Evolutionary conservation across 2,329 filamentous ascomycete species (phyloP).

Genomic region (Leptographium flavum): DNA sequence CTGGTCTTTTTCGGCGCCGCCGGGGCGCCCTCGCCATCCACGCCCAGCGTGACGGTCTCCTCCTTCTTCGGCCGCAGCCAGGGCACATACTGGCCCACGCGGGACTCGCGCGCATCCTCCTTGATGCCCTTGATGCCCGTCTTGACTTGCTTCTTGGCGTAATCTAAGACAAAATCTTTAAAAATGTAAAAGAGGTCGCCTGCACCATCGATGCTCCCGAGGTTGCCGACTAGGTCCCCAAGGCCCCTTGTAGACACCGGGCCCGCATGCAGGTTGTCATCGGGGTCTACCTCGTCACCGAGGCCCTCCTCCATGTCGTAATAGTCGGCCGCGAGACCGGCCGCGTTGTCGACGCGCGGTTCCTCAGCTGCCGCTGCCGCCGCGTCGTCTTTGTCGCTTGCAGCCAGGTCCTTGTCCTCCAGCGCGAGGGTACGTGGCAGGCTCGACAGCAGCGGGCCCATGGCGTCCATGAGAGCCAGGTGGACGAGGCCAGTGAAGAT

Average conservation of each 20-base stretch:
- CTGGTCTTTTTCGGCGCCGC: conserved; percentile 34
- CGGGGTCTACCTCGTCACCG: conserved; percentile 20
- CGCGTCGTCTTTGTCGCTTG: conserved; percentile 1
- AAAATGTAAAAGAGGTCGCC: conserved; percentile 14
- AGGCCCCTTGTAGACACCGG: conserved; percentile 3
- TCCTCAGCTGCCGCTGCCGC: neutral
- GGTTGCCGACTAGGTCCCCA: neutral
- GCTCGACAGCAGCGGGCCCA: conserved; percentile 57
- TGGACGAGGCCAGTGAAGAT: conserved; percentile 68
- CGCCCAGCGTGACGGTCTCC: too few relatives aligned
- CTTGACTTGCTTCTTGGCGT: conserved; percentile 11
- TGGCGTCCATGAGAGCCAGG: conserved; percentile 51
- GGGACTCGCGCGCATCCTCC: conserved; percentile 17
- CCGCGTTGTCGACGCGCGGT: neutral
- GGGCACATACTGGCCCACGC: conserved; percentile 6
- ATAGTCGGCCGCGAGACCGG: conserved; percentile 17
- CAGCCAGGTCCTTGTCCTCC: conserved; percentile 15
- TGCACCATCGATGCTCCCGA: conserved; percentile 16
- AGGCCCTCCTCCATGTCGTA: conserved; percentile 17
- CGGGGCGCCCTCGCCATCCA: neutral
- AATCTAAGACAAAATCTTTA: conserved; percentile 12
- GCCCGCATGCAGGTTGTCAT: conserved; percentile 17
- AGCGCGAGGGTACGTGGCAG: conserved; percentile 52
- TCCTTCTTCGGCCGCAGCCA: neutral
- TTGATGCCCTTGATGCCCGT: conserved; percentile 10